phyloP scores from a whole-genome alignment of 805 yeast species.

The Sugiyamaella marilandica region DNA sequence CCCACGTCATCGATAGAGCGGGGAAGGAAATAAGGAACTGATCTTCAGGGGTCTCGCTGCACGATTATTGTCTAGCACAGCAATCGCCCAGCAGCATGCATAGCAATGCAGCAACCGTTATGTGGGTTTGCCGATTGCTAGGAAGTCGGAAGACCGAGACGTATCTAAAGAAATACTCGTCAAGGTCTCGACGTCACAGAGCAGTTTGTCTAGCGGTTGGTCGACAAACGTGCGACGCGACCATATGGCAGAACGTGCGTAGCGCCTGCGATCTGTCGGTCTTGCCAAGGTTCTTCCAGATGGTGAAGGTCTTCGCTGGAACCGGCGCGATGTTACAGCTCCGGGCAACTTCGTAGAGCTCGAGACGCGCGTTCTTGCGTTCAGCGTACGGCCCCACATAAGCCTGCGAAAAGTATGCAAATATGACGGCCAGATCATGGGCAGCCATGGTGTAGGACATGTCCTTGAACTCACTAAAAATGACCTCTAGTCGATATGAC shows the following conservation, averaged over 20 bases:
- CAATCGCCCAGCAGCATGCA: no score
- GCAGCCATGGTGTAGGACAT: conserved; percentile 8
- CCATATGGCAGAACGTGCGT: neutral
- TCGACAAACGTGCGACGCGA: neutral
- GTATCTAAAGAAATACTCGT: no score
- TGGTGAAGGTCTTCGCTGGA: conserved; percentile 8
- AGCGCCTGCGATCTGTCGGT: conserved; percentile 4
- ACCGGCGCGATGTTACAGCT: conserved; percentile 4
- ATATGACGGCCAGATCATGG: conserved; percentile 7
- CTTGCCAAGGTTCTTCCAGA: conserved; percentile 6
- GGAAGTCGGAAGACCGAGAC: no score
- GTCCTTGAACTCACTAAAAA: neutral
- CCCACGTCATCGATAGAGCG: no score
- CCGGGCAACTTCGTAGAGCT: conserved; percentile 7
- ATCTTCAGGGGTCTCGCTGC: no score
- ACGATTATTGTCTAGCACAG: no score
- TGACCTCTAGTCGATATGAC: neutral
- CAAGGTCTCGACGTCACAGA: no score
- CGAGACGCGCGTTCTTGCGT: neutral
- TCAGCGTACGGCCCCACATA: conserved; percentile 6
- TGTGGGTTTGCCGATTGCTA: no score
- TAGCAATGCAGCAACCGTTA: no score
- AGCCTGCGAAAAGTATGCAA: conserved; percentile 12
- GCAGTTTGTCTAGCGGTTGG: no score
- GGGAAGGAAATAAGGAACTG: no score